Base-by-base conservation (phyloP, 257 asterid genomes). In the Ocimum tenuiflorum region DNA sequence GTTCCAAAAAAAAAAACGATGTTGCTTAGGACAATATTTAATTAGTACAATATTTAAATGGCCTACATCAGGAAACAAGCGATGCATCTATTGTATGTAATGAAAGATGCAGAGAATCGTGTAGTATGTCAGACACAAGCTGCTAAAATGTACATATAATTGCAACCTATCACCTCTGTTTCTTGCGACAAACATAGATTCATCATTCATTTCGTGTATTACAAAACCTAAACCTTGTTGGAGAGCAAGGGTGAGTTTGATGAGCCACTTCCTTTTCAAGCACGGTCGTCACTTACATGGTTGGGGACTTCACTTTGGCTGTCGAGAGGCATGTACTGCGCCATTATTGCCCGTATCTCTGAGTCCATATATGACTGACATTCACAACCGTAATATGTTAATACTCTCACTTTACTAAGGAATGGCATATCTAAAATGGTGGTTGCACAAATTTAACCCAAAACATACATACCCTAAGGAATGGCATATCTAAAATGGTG, bases 281-380 rank as follows among this genome's bases (percentile, higher is more conserved):
- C 89, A 42, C 7, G 89, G 11, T 75, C 85, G 0, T 75, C 88
- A n/a, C 75, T 75, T 10, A 35, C 64, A 18, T 88, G 96, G 70
- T 55, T 80, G 67, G 78, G 83, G 41, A 83, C 86, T 56, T 85
- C 96, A 43, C 49, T 80, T 79, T 85, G 94, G 78, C 94, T 83
- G 78, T 88, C 96, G 31, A 88, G 85, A 41, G 94, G 96, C 96
- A 88, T 88, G 75, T 89, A 89, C 53, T 89, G 96, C 33, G 96
- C 90, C 96, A 89, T 86, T 73, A 89, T 89, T 51, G 96, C 92
- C 75, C 92, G 81, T 67, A 89, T 85, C 82, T 89, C 92, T 0
- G 95, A 84, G 66, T 89, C 96, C 96, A 89, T 89, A 63, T 85
- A 89, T 4, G 92, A 70, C 96, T 89, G 92, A 29, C 68, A 68